These are phyloP conservation scores for Blastocystis sp. DNA, from an alignment of 352 stramenopile genomes.

Conservation along the genomic window DNA sequence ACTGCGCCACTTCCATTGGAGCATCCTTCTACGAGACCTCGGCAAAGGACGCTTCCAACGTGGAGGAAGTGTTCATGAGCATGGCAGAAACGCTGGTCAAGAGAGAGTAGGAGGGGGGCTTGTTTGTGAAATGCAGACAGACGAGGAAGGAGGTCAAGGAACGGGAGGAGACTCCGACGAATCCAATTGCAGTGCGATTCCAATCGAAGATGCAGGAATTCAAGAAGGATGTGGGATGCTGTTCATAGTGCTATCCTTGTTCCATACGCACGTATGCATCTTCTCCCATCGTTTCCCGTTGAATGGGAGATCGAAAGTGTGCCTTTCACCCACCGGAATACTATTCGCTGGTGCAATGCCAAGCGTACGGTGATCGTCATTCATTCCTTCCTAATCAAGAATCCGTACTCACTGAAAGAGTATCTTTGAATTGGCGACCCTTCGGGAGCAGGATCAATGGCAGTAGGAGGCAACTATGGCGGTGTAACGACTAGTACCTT, in stretches of 20 bases:
- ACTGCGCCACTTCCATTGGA: slow-evolving; percentile 8
- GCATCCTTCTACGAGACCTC: slow-evolving; percentile 59
- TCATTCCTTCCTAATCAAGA: neutral
- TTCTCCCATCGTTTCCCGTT: neutral
- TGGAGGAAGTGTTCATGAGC: slow-evolving; percentile 28
- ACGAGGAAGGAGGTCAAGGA: neutral
- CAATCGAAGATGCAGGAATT: slow-evolving; percentile 1
- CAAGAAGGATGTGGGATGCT: slow-evolving; percentile 24
- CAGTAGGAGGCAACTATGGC: neutral
- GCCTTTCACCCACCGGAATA: neutral
- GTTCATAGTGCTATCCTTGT: slow-evolving; percentile 25
- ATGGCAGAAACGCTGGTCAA: slow-evolving; percentile 61
- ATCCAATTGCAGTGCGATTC: neutral
- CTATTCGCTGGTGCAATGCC: neutral
- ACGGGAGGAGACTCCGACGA: neutral
- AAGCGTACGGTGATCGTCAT: neutral
- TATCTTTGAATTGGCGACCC: neutral
- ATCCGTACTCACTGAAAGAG: neutral
- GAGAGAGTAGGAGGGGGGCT: neutral
- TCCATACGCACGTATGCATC: neutral
- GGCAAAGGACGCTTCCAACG: slow-evolving; percentile 45
- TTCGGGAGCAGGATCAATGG: slow-evolving; percentile 7
- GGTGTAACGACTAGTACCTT: neutral
- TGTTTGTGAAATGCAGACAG: neutral
- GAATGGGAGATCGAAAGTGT: neutral